Base-by-base conservation (phyloP, 2,329 filamentous ascomycete genomes). In the Xylariales sp. region DNA sequence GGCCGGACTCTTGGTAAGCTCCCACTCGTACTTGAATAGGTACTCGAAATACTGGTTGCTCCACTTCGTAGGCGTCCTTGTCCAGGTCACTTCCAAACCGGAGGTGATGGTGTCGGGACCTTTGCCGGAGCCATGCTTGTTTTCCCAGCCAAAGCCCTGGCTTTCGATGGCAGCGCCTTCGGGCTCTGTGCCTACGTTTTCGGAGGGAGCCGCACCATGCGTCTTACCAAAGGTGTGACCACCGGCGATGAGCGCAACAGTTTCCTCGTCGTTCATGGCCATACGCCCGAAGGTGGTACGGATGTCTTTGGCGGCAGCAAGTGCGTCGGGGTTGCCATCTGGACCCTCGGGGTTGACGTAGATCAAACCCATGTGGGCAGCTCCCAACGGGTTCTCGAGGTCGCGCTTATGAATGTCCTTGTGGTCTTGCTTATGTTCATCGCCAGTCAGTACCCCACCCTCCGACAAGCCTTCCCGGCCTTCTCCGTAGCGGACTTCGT, bases 241-340 rank as follows among this genome's bases (percentile, higher is more conserved):
- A 57, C 86, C 86, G 28, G 82, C 82, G 58, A 90, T 89, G 33
- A 90, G 68, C 11, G 86, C 85, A 40, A 86, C 85, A 0, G 86
- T 90, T 71, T 90, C 86, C 64, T 86, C 80, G 58, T 89, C 84
- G 58, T 86, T 80, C 86, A 90, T 89, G 47, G 80, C 85, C 85
- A 90, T 89, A 60, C 84, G 84, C 48, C 72, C 73, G 52, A 89
- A 90, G 14, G 86, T 87, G 44, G 71, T 74, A 49, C 84, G 83
- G 57, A 89, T 89, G 54, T 90, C 86, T 43, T 73, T 65, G 31
- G 79, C 86, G 2, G 86, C 74, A 11, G 82, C 81, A 29, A 82
- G 62, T 15, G 84, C 81, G 56, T 89, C 84, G 3, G 84, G 82
- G 42, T 76, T 75, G 46, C 79, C 84, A 51, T 88, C 80, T 20